A percentile compares a stretch with the other conserved stretches of the same genome.
Evolutionary conservation across 2,329 filamentous ascomycete species (phyloP).

Genomic region (Penicillium sp.): DNA sequence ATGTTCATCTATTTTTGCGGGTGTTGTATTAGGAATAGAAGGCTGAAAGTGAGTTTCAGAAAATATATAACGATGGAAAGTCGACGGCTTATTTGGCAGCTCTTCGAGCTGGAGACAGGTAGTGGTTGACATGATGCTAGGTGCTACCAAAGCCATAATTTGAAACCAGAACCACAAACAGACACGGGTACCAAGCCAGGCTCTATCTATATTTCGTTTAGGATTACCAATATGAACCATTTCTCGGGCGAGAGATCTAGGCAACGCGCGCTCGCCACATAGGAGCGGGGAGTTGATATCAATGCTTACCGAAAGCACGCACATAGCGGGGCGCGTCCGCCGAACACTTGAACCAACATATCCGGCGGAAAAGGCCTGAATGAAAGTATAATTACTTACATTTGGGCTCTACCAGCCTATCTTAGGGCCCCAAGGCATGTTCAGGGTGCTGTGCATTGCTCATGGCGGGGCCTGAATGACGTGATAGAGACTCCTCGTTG

Average conservation of each 20-base stretch:
- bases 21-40: background rate
- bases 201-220: constrained; percentile 16
- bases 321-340: constrained; percentile 13
- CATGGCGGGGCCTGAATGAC: constrained; percentile 34
- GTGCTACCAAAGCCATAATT: constrained; percentile 15
- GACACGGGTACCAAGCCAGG: background rate
- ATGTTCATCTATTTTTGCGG: background rate
- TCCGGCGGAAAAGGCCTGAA: background rate
- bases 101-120: constrained; percentile 24
- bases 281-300: constrained; percentile 15
- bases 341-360: background rate
- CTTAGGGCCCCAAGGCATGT: constrained; percentile 5
- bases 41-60: constrained; percentile 3
- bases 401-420: constrained; percentile 10
- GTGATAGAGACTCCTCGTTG: constrained; percentile 24
- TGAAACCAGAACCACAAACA: background rate
- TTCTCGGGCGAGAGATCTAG: constrained; percentile 24
- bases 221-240: background rate
- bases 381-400: constrained; percentile 7
- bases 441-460: constrained; percentile 25
- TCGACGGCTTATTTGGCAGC: constrained; percentile 11
- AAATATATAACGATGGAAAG: constrained; percentile 17
- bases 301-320: constrained; percentile 16
- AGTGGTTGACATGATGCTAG: constrained; percentile 26
- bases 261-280: constrained; percentile 8